phyloP scores from a whole-genome alignment of 176 grass and related monocot genomes.

The Microstegium vimineum region DNA sequence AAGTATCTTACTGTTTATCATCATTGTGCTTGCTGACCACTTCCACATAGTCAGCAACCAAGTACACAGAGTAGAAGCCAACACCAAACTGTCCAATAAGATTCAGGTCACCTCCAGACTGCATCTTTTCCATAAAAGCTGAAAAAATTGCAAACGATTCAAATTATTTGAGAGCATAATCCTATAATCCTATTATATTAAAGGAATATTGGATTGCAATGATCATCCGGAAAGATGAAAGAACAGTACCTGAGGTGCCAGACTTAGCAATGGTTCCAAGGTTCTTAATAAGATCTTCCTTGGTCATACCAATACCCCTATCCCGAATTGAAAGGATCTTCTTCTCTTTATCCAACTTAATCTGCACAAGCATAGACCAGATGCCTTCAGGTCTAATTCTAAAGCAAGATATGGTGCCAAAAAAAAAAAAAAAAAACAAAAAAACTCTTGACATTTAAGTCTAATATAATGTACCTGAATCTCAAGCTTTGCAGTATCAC shows the following conservation, averaged over 20 bases:
- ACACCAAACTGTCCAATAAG: conserved; percentile 99
- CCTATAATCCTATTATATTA: neutral
- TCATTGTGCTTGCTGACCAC: conserved; percentile 99
- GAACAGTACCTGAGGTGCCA: conserved; percentile 72
- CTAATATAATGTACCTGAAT: conserved; percentile 49
- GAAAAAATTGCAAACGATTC: conserved; percentile 16
- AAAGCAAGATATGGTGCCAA: neutral
- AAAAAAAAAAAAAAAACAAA: neutral
- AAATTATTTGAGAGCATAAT: neutral
- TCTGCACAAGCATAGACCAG: conserved; percentile 45
- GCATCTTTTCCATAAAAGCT: conserved; percentile 97
- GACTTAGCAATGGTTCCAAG: conserved; percentile 96
- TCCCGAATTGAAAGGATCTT: conserved; percentile 84
- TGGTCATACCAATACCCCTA: conserved; percentile 97
- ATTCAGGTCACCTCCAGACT: conserved; percentile 83
- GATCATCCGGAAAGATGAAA: neutral
- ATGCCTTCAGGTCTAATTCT: neutral
- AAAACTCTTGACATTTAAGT: neutral
- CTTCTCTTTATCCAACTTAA: conserved; percentile 97
- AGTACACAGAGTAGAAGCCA: conserved; percentile 96
- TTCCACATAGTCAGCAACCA: conserved; percentile 98
- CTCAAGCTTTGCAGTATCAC: conserved; percentile 93
- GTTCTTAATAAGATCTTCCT: conserved; percentile 96
- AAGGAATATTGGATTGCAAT: neutral
- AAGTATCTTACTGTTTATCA: conserved; percentile 79